A percentile compares a stretch with the other conserved stretches of the same genome.
Evolutionary conservation across 2,329 filamentous ascomycete genomes (phyloP).

Genomic region (Penicillium aurantiogriseum): DNA sequence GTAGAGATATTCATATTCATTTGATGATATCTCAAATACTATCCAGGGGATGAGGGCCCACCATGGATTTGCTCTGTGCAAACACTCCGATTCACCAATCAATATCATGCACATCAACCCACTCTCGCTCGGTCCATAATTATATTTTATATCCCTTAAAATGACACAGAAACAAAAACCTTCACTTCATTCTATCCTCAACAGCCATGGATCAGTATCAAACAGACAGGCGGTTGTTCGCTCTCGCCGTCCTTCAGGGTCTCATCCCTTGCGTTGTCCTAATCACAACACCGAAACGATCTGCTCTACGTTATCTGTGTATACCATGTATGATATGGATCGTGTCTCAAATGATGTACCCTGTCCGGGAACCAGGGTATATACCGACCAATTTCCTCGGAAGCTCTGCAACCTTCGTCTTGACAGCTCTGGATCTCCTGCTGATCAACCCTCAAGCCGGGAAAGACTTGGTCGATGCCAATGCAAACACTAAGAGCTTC

Average conservation of each 20-base stretch:
- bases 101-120: background rate
- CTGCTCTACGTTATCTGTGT: conserved; percentile 12
- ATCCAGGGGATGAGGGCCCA: background rate
- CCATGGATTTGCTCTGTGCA: background rate
- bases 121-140: background rate
- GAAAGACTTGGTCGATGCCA: conserved; percentile 6
- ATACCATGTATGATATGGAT: conserved; percentile 12
- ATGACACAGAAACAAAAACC: background rate
- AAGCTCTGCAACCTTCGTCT: conserved; percentile 1
- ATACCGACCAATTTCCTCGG: background rate
- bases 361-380: background rate
- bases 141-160: too few species aligned
- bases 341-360: background rate
- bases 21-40: too few species aligned
- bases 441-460: conserved; percentile 16
- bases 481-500: background rate
- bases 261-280: conserved; percentile 10
- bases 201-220: background rate
- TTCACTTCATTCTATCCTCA: background rate
- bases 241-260: background rate
- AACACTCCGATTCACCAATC: background rate
- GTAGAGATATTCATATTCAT: background rate
- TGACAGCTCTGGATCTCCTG: conserved; percentile 14
- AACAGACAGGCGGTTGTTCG: background rate
- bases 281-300: conserved; percentile 10